Conservation (phyloP, 2,329 filamentous ascomycete genomes). For the Aplosporella prunicola region DNA sequence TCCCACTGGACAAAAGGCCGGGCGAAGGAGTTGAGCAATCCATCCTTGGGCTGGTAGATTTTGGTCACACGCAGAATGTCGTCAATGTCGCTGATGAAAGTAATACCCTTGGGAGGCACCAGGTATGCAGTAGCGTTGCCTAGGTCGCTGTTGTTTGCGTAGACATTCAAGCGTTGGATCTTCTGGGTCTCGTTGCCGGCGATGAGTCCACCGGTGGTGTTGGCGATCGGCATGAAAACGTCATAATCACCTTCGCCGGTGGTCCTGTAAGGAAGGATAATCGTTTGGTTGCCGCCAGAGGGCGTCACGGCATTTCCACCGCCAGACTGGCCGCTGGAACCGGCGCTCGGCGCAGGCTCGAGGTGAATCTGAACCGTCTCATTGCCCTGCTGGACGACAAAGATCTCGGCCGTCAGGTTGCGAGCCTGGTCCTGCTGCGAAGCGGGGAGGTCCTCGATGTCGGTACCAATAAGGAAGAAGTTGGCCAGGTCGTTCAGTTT, state of each 20-base stretch:
- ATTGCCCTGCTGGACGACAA: slow-evolving; percentile 62
- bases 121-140: slow-evolving; percentile 71
- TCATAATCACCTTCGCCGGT: slow-evolving; percentile 64
- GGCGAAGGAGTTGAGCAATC: slow-evolving; percentile 67
- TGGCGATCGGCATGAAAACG: slow-evolving; percentile 54
- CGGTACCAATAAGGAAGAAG: slow-evolving; percentile 57
- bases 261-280: slow-evolving; percentile 56
- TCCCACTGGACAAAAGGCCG: slow-evolving; percentile 61
- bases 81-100: slow-evolving; percentile 68
- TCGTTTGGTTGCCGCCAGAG: slow-evolving; percentile 51
- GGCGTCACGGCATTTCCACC: slow-evolving; percentile 44
- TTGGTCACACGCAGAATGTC: slow-evolving; percentile 74
- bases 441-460: slow-evolving; percentile 49
- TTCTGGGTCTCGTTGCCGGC: slow-evolving; percentile 54
- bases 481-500: slow-evolving; percentile 62
- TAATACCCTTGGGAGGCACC: slow-evolving; percentile 60
- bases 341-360: slow-evolving; percentile 48
- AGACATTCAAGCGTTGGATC: slow-evolving; percentile 61
- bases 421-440: slow-evolving; percentile 57
- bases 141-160: slow-evolving; percentile 52
- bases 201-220: slow-evolving; percentile 45
- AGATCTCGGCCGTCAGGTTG: slow-evolving; percentile 64
- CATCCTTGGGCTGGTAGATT: slow-evolving; percentile 67
- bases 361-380: slow-evolving; percentile 56
- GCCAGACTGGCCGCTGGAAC: slow-evolving; percentile 39